Base-by-base conservation (phyloP, 202 grass and related monocot genomes). In the Carex sylvatica region DNA sequence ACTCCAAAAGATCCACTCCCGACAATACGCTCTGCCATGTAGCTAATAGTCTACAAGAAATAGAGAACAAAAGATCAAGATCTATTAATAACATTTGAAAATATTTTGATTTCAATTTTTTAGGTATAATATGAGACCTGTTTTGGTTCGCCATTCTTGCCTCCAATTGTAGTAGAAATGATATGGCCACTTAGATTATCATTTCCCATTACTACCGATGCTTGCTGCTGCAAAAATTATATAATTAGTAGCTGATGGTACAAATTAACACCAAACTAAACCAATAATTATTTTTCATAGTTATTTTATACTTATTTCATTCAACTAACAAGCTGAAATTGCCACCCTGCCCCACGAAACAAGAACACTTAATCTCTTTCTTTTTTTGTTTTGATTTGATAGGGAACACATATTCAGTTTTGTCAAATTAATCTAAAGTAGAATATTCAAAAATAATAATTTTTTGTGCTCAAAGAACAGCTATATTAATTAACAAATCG, bases 101-200 rank as follows among this genome's bases (percentile, higher is more conserved):
- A 35, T 19, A 74, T 33, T 15, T 60, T 24, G 52, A 22, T 33
- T 56, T 23, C 9, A 59, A 14, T 54, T 66, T 42, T n/a, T 56
- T 59, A 67, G 31, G 15, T 7, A 58, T 53, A 13, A 58, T 53
- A 78, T 65, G 26, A 40, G 46, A 94, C 92, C 92, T 83, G 85
- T 81, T 94, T 94, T 18, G 89, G 89, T 86, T 94, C 92, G 31
- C 92, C 92, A 49, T 94, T 94, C 84, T 94, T 94, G 72, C 92
- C 92, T 33, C 92, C 88, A 69, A 94, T 87, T 55, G 89, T 94
- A 61, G 89, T 94, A 66, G 92, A 89, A 81, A 94, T 94, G 61
- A 94, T 89, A 82, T 94, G 89, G 5, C 92, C 92, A 5, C 87
- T 91, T 51, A 94, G 75, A 26, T 83, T 71, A 49, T 85, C 89